Evolutionary conservation across 495 filamentous ascomycete genomes (phyloP), one percentile per base, ranked within the genome.

Genomic region (Penicillium chermesinum): DNA sequence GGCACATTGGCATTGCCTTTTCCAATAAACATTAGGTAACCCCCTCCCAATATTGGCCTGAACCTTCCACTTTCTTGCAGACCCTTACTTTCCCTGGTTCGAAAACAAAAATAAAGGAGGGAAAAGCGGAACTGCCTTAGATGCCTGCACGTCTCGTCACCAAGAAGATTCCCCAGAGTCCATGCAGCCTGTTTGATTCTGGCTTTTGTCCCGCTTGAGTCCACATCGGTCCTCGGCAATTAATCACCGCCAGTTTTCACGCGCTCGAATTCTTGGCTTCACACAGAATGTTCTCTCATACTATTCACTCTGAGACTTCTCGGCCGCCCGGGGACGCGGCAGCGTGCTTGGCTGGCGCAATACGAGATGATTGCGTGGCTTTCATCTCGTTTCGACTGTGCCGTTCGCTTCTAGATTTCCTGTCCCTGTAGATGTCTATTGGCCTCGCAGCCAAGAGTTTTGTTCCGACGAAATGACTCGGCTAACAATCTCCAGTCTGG

Each of bases 11-110:
- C 17, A 35, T 34, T 44, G 16, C 32, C 41, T 32, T 17, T 38
- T 49, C 38, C 44, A 57, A 52, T 61, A 56, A 49, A 38, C 46
- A 39, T 62, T 56, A 62, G 49, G 52, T 62, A 62, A 56, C 20
- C 16, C 8, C 16, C 38, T 25, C 19, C 39, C 13, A 14, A 42
- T 30, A 44, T 33, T 44, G 25, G 41, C 25, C 13, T 44, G n/a
- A 10, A 44, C 15, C n/a, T 44, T 44, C 14, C 15, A 17, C 19
- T 33, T 32, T 27, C 14, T 16, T 25, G 41, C 41, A 44, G 16
- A 34, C 21, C 30, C 14, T 10, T 5, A 30, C 25, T 30, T 5
- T 30, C 25, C 25, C 25, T 30, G 10, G 5, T 10, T 30, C 4
- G 10, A 30, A 30, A 30, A 10, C 25, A 30, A 30, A 30, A 5